Base-by-base conservation (phyloP, 768 basidiomycete genomes). In the Tulasnella sp. region DNA sequence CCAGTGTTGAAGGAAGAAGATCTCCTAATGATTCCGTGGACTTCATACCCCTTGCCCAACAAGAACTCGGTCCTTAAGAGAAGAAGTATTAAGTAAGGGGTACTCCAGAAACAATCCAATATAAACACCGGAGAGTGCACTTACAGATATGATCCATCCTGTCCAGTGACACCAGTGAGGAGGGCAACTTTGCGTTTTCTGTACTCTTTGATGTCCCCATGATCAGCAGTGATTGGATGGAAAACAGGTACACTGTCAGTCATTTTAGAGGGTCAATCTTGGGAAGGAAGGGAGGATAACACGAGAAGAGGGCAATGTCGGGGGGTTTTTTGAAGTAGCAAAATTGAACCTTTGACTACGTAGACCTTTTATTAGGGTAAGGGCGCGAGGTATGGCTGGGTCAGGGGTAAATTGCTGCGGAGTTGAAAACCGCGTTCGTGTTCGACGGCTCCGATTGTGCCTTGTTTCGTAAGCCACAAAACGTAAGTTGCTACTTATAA, bases 1-100 rank as follows among this genome's bases (percentile, higher is more conserved):
- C 84, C 85, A 49, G 92, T 98, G 69, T 98, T 98, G 79, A 98
- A 98, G 60, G 86, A 91, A 19, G 93, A 96, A 28, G 91, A 95
- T 53, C 92, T 85, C 59, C 92, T 84, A 60, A 98, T 95, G 69
- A 95, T 91, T 35, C 86, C 90, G 60, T 93, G 90, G 3, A 93
- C 90, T 56, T 88, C 75, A 63, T 93, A 93, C 16, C 90, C 90
- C 64, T 92, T 91, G 46, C 72, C 72, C 48, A 93, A 68, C 55
- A 93, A 70, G 22, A 92, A 69, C 64, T 92, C 89, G 20, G 86
- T 83, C 45, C 88, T 89, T 56, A 15, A 42, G 31, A 31, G 16
- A 33, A 37, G 37, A 41, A 43, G 20, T 16, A 48, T 22, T 31
- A 42, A 22, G 16, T n/a, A 16, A 15, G 8, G 2, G 27, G 20